Percentiles rank a stretch among this genome's conserved stretches.
These are phyloP conservation scores for Salinomyces thailandicus DNA, from an alignment of 2,329 filamentous ascomycete genomes.

Conservation along the genomic window DNA sequence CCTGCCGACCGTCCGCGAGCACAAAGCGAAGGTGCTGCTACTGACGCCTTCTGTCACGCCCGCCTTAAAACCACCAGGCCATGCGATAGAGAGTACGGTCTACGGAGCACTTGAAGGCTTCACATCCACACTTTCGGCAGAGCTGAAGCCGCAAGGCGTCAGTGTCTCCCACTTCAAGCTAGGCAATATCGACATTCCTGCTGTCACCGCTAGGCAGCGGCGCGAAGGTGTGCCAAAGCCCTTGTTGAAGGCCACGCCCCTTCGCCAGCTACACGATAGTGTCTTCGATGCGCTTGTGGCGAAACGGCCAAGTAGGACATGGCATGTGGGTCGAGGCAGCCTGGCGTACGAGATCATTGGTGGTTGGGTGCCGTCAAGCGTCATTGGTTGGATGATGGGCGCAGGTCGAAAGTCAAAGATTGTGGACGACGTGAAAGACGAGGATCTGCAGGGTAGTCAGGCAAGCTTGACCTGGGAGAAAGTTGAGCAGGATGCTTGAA, in stretches of 20 bases:
- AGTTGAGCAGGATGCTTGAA: slow-evolving; percentile 25
- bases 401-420: slow-evolving; percentile 5
- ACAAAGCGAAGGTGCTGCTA: slow-evolving; percentile 57
- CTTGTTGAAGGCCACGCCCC: slow-evolving; percentile 42
- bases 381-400: slow-evolving; percentile 94
- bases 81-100: slow-evolving; percentile 77
- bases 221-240: slow-evolving; percentile 27
- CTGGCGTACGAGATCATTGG: slow-evolving; percentile 78
- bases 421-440: slow-evolving; percentile 19
- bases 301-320: slow-evolving; percentile 47
- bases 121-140: slow-evolving; percentile 65
- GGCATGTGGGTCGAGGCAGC: slow-evolving; percentile 76
- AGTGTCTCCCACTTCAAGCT: slow-evolving; percentile 80
- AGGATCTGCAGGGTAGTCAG: slow-evolving; percentile 29
- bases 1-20: slow-evolving; percentile 46
- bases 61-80: slow-evolving; percentile 68
- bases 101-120: slow-evolving; percentile 80
- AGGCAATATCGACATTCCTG: slow-evolving; percentile 76
- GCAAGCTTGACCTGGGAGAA: slow-evolving; percentile 40
- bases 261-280: slow-evolving; percentile 71
- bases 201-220: slow-evolving; percentile 40
- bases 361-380: slow-evolving; percentile 60
- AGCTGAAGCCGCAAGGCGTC: slow-evolving; percentile 65
- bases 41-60: slow-evolving; percentile 72
- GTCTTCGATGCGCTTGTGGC: slow-evolving; percentile 82